Evolutionary conservation across 495 filamentous ascomycete species (phyloP).

Genomic region (Venustampulla echinocandica): DNA sequence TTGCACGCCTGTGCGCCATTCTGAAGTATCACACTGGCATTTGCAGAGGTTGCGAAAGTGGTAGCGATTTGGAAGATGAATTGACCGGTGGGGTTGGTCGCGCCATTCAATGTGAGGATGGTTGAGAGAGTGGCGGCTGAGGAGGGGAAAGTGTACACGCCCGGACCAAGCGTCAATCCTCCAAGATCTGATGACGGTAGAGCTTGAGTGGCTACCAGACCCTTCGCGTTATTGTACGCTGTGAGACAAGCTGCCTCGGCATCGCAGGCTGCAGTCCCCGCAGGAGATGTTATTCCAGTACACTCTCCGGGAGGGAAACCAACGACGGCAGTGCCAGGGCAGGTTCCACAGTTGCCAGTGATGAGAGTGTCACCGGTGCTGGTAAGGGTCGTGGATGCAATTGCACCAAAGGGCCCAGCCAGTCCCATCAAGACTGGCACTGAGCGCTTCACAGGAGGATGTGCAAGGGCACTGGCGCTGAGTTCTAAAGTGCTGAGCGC

Average conservation of each 20-base stretch:
- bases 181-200: slow-evolving; percentile 8
- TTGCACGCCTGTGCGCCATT: slow-evolving; percentile 17
- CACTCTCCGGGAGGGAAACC: slow-evolving; percentile 13
- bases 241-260: slow-evolving; percentile 5
- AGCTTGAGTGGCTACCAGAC: neutral
- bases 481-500: too few relatives aligned
- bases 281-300: neutral
- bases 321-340: slow-evolving; percentile 10
- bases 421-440: slow-evolving; percentile 6
- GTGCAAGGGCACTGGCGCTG: too few relatives aligned
- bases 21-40: slow-evolving; percentile 2
- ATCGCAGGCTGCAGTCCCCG: slow-evolving; percentile 1
- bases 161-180: slow-evolving; percentile 7
- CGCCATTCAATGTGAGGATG: slow-evolving; percentile 9
- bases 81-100: slow-evolving; percentile 1
- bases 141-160: slow-evolving; percentile 12
- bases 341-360: slow-evolving; percentile 11
- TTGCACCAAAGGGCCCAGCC: slow-evolving; percentile 3
- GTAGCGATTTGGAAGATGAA: slow-evolving; percentile 16
- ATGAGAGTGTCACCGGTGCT: slow-evolving; percentile 7
- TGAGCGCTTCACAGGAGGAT: slow-evolving; percentile 1
- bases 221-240: slow-evolving; percentile 7
- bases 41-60: slow-evolving; percentile 1
- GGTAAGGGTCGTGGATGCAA: slow-evolving; percentile 7
- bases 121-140: neutral